phyloP scores from a whole-genome alignment of 768 basidiomycete species.

The Tricholoma flavovirens region DNA sequence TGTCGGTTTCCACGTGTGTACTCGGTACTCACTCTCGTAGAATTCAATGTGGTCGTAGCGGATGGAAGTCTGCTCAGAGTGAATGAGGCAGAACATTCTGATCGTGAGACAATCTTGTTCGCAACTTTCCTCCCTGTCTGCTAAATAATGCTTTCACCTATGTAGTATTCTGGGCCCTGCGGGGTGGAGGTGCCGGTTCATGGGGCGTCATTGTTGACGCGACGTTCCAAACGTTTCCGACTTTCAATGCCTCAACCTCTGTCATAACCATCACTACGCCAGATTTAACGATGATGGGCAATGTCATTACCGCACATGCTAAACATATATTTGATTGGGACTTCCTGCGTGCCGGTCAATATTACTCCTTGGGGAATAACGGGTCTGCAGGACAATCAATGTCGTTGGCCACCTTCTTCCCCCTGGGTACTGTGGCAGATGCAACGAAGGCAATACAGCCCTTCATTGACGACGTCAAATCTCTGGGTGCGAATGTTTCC shows the following conservation, averaged over 20 bases:
- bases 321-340: conserved; percentile 33
- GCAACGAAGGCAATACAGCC: conserved; percentile 16
- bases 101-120: background rate
- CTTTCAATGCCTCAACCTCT: conserved; percentile 23
- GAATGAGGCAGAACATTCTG: background rate
- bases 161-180: conserved; percentile 24
- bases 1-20: background rate
- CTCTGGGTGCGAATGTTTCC: conserved; percentile 12
- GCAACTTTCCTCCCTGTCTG: no score
- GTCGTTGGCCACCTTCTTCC: conserved; percentile 10
- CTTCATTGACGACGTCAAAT: conserved; percentile 14
- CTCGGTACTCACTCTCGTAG: background rate
- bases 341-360: conserved; percentile 23
- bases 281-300: conserved; percentile 14
- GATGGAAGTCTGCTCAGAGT: background rate
- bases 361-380: conserved; percentile 14
- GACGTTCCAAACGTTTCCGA: conserved; percentile 29
- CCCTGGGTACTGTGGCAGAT: conserved; percentile 9
- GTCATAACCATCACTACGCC: conserved; percentile 9
- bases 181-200: conserved; percentile 26
- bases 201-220: conserved; percentile 34
- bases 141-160: background rate
- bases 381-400: background rate
- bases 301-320: conserved; percentile 24
- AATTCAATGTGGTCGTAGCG: background rate